Evolutionary conservation across 768 basidiomycete species (phyloP).

Genomic region (Rhodosporidiobolus odoratus): DNA sequence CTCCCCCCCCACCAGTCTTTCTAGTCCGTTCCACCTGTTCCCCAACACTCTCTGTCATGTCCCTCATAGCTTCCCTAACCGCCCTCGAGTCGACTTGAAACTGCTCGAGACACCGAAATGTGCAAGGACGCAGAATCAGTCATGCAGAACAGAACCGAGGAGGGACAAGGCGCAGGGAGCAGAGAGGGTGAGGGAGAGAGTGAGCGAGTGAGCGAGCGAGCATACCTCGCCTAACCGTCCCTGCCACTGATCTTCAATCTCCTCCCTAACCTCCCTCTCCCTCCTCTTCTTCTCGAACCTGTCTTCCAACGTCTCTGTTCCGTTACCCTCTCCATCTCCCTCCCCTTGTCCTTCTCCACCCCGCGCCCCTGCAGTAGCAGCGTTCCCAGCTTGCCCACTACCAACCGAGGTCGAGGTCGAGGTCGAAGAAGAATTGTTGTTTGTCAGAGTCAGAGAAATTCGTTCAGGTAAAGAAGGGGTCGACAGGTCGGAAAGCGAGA

Average conservation of each 20-base stretch:
- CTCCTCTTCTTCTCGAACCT: conserved; percentile 17
- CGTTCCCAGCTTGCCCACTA: not conserved
- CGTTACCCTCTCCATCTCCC: conserved; percentile 1
- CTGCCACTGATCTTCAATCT: too few species aligned
- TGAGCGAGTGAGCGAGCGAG: not conserved
- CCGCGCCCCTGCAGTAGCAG: not conserved
- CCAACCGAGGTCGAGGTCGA: not conserved
- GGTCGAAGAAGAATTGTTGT: not conserved
- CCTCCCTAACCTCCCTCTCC: conserved; percentile 19
- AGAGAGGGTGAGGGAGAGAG: not conserved
- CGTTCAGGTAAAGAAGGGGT: not conserved
- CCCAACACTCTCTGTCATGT: conserved; percentile 17
- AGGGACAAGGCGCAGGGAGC: not conserved
- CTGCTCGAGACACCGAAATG: conserved; percentile 44
- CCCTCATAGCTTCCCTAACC: conserved; percentile 14
- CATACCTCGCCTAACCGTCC: not conserved
- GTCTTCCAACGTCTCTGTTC: conserved; percentile 6
- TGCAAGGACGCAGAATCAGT: not conserved
- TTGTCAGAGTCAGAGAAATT: conserved; percentile 9
- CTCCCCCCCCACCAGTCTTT: conserved; percentile 2
- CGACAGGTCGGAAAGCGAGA: conserved; percentile 25
- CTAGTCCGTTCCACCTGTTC: conserved; percentile 12
- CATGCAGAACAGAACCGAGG: not conserved
- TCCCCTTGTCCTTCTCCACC: conserved; percentile 1
- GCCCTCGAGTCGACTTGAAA: conserved; percentile 61